These are phyloP conservation scores for Medicago ruthenica DNA, from an alignment of 306 rosid genomes.

Conservation along the genomic window DNA sequence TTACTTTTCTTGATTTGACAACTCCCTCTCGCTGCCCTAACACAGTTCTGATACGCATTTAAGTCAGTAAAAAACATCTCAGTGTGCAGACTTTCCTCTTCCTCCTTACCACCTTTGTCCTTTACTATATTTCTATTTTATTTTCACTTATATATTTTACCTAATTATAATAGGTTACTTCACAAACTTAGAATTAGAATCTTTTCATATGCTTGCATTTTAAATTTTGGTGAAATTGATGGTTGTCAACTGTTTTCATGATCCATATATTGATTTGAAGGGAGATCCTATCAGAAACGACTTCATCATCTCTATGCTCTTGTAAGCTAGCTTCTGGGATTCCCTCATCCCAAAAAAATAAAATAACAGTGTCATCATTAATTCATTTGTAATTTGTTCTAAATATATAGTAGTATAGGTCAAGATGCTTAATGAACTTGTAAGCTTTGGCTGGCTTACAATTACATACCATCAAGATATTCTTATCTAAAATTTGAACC, in stretches of 20 bases:
- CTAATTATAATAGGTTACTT: conserved; percentile 2
- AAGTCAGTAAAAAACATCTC: conserved; percentile 74
- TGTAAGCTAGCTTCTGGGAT: conserved; percentile 45
- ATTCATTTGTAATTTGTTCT: conserved; percentile 33
- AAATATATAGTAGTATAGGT: conserved; percentile 39
- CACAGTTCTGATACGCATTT: conserved; percentile 77
- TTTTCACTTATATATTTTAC: conserved; percentile 49
- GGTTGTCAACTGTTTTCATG: conserved; percentile 41
- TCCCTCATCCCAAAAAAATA: conserved; percentile 66
- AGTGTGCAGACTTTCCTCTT: conserved; percentile 60
- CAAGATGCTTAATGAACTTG: conserved; percentile 47
- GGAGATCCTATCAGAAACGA: conserved; percentile 57
- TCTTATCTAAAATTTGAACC: conserved; percentile 41
- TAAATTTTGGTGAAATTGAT: conserved; percentile 49
- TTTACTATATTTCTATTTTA: conserved; percentile 68
- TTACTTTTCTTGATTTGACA: conserved; percentile 86
- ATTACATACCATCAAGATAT: conserved; percentile 40
- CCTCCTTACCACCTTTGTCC: conserved; percentile 81
- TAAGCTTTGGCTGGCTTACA: conserved; percentile 45
- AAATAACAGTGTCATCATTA: conserved; percentile 35
- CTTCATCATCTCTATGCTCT: conserved; percentile 54
- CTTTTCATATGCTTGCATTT: conserved; percentile 27
- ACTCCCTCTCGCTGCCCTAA: conserved; percentile 71
- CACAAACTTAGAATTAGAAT: not conserved
- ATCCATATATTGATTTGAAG: conserved; percentile 36